phyloP scores from a whole-genome alignment of 2,329 filamentous ascomycete genomes.

The Penicillium decumbens region DNA sequence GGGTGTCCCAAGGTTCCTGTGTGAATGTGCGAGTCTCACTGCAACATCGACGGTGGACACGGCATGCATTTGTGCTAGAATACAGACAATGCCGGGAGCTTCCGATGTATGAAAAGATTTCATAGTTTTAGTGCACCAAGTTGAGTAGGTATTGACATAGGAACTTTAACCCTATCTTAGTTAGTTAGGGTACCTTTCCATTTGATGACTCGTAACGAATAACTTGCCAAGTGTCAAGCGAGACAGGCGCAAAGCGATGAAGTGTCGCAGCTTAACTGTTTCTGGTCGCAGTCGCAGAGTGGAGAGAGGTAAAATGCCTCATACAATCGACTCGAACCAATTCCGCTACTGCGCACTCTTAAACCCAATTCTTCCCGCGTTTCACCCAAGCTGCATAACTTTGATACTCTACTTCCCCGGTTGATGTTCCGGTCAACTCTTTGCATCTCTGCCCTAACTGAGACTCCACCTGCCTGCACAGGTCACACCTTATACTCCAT shows the following conservation, averaged over 20 bases:
- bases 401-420: constrained; percentile 9
- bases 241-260: constrained; percentile 13
- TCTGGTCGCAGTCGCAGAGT: constrained; percentile 3
- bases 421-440: constrained; percentile 11
- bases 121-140: not conserved
- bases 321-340: constrained; percentile 4
- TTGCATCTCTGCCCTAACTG: not conserved
- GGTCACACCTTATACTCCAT: constrained; percentile 16
- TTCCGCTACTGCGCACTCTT: constrained; percentile 2
- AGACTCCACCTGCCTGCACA: constrained; percentile 11
- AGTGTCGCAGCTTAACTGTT: constrained; percentile 3
- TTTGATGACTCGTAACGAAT: not conserved
- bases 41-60: not conserved
- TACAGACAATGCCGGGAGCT: not conserved
- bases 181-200: not conserved
- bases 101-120: not conserved
- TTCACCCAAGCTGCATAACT: not conserved
- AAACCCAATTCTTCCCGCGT: not conserved
- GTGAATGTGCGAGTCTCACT: not conserved
- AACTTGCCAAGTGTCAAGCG: constrained; percentile 5
- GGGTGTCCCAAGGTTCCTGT: not conserved
- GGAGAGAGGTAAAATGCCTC: constrained; percentile 16
- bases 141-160: not conserved
- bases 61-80: not conserved
- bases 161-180: not conserved